A percentile compares a stretch with the other conserved stretches of the same genome.
Conservation (phyloP, 2,329 filamentous ascomycete genomes). For the Lecanicillium sp. region DNA sequence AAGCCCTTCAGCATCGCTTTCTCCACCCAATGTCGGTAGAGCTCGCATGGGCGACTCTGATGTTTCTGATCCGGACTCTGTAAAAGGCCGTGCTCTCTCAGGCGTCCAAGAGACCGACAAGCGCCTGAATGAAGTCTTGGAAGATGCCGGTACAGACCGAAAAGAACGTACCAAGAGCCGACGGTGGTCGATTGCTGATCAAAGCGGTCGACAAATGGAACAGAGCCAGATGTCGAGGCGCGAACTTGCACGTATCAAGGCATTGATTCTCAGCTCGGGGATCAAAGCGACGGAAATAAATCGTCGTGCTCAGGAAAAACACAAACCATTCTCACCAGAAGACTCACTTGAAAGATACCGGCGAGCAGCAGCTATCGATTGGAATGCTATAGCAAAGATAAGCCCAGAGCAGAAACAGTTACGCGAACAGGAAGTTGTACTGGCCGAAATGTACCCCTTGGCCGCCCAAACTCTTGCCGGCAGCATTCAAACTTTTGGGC, state of each 20-base stretch:
- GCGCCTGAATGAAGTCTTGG: conserved; percentile 24
- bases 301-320: conserved; percentile 49
- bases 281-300: conserved; percentile 80
- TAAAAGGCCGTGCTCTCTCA: conserved; percentile 19
- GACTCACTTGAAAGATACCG: conserved; percentile 15
- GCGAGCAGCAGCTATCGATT: conserved; percentile 18
- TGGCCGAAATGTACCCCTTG: conserved; percentile 39
- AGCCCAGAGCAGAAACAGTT: conserved; percentile 24
- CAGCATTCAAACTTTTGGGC: conserved; percentile 37
- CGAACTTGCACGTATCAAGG: conserved; percentile 73
- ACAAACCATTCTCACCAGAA: conserved; percentile 21
- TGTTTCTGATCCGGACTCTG: conserved; percentile 30
- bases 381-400: conserved; percentile 36
- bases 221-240: conserved; percentile 44
- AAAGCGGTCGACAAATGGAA: conserved; percentile 23
- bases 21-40: conserved; percentile 19
- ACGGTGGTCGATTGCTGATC: conserved; percentile 45
- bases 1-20: conserved; percentile 28
- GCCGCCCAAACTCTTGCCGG: conserved; percentile 42
- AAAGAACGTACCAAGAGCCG: conserved; percentile 20
- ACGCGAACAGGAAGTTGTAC: conserved; percentile 26
- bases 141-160: conserved; percentile 17
- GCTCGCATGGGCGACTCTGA: conserved; percentile 21
- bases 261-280: conserved; percentile 74
- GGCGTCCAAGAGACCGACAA: conserved; percentile 24